Base-by-base conservation (phyloP, 2,329 filamentous ascomycete species). In the Clarireedia monteithiana region DNA sequence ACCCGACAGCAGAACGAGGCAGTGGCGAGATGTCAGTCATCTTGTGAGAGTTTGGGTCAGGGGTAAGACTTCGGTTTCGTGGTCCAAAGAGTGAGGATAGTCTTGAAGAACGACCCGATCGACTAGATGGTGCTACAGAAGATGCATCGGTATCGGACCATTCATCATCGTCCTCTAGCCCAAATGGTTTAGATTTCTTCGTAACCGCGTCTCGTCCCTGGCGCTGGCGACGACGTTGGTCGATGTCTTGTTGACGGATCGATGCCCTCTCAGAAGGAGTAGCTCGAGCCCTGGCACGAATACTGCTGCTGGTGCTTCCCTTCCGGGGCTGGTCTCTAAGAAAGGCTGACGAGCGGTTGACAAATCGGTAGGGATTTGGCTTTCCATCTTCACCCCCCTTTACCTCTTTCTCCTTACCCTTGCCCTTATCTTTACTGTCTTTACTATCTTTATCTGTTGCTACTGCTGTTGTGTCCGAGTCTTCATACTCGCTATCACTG, bases 21-120 rank as follows among this genome's bases (percentile, higher is more conserved):
- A 34, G 40, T 12, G 42, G 40, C 27, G 51, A 54, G 12, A 54
- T 15, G 34, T 46, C 23, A 27, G 44, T 27, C 30, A 48, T 26
- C n/a, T 36, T 3, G 23, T 48, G 45, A 14, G 51, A 54, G 7
- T 30, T 48, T 5, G 42, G n/a, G 5, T 39, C 30, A 3, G 44
- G 44, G 15, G 45, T 48, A 2, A 48, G 2, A 48, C 34, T 48
- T 30, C 30, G 14, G n/a, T 54, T 54, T 17, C 51, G 44, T 23
- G 51, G 34, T n/a, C 44, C 34, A 27, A 54, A 54, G 26, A 54
- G 26, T 6, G 44, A 53, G 23, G 51, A 54, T 15, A 54, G 36
- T 4, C 36, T 24, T 6, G 51, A 54, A 26, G 34, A 48, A 24
- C 51, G 36, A 6, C 42, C 30, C 2, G 44, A 30, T 40, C 44